Percentiles rank a stretch among this genome's conserved stretches.
Conservation (phyloP, 2,329 filamentous ascomycete genomes). For the Periconia sp. region DNA sequence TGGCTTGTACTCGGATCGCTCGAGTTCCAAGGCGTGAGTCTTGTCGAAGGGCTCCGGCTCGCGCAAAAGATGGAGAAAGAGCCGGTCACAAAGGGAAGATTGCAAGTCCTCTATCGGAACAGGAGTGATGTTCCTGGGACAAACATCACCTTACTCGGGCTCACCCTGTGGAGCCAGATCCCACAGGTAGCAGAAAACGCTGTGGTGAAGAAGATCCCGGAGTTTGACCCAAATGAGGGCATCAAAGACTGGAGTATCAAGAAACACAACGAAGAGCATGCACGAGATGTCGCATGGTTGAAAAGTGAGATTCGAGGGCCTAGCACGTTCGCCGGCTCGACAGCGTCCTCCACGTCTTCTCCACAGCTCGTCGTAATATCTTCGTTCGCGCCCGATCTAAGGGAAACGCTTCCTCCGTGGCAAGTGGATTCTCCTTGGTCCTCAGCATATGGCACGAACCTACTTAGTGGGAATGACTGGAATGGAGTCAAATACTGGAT, state of each 20-base stretch:
- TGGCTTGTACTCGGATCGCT: conserved; percentile 35
- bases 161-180: conserved; percentile 63
- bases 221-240: conserved; percentile 54
- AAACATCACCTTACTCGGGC: conserved; percentile 61
- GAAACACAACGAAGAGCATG: conserved; percentile 57
- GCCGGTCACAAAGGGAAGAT: conserved; percentile 33
- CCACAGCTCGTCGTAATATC: conserved; percentile 58
- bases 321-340: conserved; percentile 15
- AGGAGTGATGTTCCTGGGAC: conserved; percentile 50
- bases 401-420: conserved; percentile 57
- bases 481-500: conserved; percentile 49
- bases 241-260: conserved; percentile 60
- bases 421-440: conserved; percentile 55
- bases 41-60: conserved; percentile 31
- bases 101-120: conserved; percentile 54
- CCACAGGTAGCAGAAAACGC: conserved; percentile 45
- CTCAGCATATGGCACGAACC: conserved; percentile 61
- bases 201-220: conserved; percentile 56
- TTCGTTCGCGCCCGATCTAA: conserved; percentile 63
- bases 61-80: conserved; percentile 36
- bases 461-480: conserved; percentile 54
- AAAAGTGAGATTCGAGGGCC: conserved; percentile 41
- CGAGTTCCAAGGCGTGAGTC: conserved; percentile 33
- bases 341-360: conserved; percentile 5
- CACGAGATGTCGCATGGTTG: conserved; percentile 60